These are phyloP conservation scores for Aspergillus campestris DNA, from an alignment of 495 filamentous ascomycete genomes.

Conservation along the genomic window DNA sequence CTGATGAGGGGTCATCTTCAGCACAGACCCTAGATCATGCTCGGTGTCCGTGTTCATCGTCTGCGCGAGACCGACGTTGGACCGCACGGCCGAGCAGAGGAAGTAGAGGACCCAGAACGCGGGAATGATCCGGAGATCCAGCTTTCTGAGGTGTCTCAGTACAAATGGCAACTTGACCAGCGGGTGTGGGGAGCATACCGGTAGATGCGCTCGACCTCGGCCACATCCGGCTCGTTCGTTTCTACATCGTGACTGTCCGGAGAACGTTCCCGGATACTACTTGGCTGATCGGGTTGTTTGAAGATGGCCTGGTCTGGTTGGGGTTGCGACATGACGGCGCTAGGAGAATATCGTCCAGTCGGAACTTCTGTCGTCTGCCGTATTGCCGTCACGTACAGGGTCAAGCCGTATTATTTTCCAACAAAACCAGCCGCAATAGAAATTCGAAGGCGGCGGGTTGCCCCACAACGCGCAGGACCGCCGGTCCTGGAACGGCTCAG, in stretches of 20 bases:
- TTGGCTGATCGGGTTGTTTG: conserved; percentile 14
- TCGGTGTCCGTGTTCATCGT: conserved; percentile 68
- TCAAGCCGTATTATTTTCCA: no score
- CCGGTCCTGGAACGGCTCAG: no score
- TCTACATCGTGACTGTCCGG: conserved; percentile 16
- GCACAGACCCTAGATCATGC: conserved; percentile 60
- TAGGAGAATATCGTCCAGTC: conserved; percentile 13
- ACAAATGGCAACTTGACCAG: background rate
- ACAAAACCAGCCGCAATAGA: no score
- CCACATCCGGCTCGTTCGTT: conserved; percentile 21
- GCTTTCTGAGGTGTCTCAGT: conserved; percentile 39
- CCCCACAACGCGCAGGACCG: no score
- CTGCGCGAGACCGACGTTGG: conserved; percentile 82
- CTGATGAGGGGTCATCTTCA: conserved; percentile 61
- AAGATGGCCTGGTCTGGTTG: conserved; percentile 1
- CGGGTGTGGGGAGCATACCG: conserved; percentile 13
- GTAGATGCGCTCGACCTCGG: conserved; percentile 36
- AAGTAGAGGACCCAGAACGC: conserved; percentile 95
- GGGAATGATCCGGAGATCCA: conserved; percentile 78
- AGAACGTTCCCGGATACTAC: conserved; percentile 20
- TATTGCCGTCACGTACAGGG: no score
- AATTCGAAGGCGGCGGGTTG: no score
- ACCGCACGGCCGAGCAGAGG: conserved; percentile 81
- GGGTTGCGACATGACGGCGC: conserved; percentile 7
- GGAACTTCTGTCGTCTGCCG: no score